Percentiles rank a stretch among this genome's conserved stretches.
Evolutionary conservation across 1,284 basidiomycete genomes (phyloP).

Genomic region (Puccinia polysora): DNA sequence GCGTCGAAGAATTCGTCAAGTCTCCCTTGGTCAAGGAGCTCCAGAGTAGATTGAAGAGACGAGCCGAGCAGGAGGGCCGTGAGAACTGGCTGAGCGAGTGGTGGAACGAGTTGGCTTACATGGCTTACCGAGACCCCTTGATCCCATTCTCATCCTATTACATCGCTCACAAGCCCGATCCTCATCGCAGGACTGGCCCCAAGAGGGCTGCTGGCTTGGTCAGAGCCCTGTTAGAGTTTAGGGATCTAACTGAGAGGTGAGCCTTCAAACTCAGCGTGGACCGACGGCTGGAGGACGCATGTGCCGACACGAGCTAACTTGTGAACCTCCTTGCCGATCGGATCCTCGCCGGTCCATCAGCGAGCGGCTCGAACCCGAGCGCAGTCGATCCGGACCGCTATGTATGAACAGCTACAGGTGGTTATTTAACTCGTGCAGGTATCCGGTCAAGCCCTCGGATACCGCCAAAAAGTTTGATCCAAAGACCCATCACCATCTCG

Average conservation of each 20-base stretch:
- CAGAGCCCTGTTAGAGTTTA: slow-evolving; percentile 77
- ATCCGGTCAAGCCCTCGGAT: slow-evolving; percentile 78
- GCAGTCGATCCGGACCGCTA: slow-evolving; percentile 72
- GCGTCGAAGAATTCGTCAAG: slow-evolving; percentile 60
- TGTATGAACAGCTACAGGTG: slow-evolving; percentile 94
- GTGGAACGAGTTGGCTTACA: slow-evolving; percentile 88
- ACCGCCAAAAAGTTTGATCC: slow-evolving; percentile 77
- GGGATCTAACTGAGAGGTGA: slow-evolving; percentile 72
- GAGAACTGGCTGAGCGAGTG: slow-evolving; percentile 89
- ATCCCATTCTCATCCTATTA: slow-evolving; percentile 94
- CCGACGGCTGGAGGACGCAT: background rate
- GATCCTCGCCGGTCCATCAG: slow-evolving; percentile 55
- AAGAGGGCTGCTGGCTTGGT: slow-evolving; percentile 72
- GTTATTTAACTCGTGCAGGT: slow-evolving; percentile 86
- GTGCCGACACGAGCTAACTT: background rate
- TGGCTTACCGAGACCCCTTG: slow-evolving; percentile 64
- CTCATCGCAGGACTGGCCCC: slow-evolving; percentile 47
- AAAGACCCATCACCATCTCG: slow-evolving; percentile 73
- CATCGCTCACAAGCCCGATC: slow-evolving; percentile 72
- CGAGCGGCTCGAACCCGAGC: slow-evolving; percentile 81
- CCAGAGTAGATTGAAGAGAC: slow-evolving; percentile 71
- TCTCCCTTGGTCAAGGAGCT: slow-evolving; percentile 69
- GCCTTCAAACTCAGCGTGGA: slow-evolving; percentile 46
- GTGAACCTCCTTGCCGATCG: background rate
- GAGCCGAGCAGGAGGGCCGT: slow-evolving; percentile 59